Evolutionary conservation across 495 filamentous ascomycete genomes (phyloP), one percentile per base, ranked within the genome.

Genomic region (Aspergillus funiculosus): DNA sequence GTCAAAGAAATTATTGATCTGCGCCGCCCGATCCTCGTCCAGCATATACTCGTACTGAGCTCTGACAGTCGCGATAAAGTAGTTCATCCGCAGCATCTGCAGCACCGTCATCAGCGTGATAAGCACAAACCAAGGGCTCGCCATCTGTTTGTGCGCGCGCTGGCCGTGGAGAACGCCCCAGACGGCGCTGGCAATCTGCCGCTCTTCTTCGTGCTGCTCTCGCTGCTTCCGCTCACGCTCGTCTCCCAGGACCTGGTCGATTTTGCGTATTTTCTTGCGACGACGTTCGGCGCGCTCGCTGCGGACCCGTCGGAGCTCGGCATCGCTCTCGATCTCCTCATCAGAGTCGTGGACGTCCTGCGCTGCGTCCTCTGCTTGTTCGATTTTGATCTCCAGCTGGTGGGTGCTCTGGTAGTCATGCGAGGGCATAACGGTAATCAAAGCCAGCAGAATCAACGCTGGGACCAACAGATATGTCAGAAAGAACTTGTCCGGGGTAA

Each of bases 41-140:
- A 97, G 75, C 32, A 97, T 76, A 52, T 81, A 81, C 28, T 81
- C 76, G 62, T 95, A 95, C 59, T 97, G 91, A 4, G 82, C 66
- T 3, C 83, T 78, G 53, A 97, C 80, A 1, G 91, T 97, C 0
- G 91, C 91, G 24, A 97, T 89, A 58, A 97, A 97, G 69, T 89
- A 97, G 66, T 97, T 97, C 69, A 96, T 96, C 8, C 91, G 81
- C 1, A 85, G 82, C 90, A 94, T 95, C 58, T 94, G 89, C n/a
- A 94, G 54, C n/a, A 92, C 77, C 1, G 91, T 95, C 69, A 96
- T 92, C 11, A 90, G 58, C 5, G 86, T 85, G 52, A 96, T 90
- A 25, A 96, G 69, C n/a, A 90, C 68, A 54, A 94, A 97, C 90
- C 91, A 97, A 3, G 84, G 85, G 2, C 80, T 83, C 10, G 59